phyloP scores from a whole-genome alignment of 1,139 yeast genomes.

The Debaryomyces udenii region DNA sequence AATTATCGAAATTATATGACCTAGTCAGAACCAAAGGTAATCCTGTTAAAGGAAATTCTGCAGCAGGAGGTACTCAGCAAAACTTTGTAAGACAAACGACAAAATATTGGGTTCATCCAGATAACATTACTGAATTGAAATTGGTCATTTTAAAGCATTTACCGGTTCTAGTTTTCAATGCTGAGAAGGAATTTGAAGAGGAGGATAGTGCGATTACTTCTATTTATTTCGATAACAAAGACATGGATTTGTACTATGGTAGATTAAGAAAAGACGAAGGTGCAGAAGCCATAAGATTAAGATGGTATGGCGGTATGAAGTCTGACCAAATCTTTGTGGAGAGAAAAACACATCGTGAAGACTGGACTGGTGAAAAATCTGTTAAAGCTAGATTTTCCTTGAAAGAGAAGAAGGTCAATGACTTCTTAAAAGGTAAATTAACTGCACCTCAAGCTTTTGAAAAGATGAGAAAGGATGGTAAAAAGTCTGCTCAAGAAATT shows the following conservation, averaged over 20 bases:
- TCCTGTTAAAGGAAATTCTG: conserved; percentile 89
- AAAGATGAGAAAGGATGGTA: conserved; percentile 89
- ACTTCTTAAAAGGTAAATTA: conserved; percentile 77
- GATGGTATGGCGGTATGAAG: conserved; percentile 99
- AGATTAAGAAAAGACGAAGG: conserved; percentile 96
- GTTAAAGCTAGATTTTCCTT: conserved; percentile 94
- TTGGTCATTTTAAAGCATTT: conserved; percentile 88
- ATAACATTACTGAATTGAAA: conserved; percentile 96
- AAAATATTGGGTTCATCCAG: conserved; percentile 99
- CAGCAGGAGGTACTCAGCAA: conserved; percentile 98
- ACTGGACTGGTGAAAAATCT: conserved; percentile 99
- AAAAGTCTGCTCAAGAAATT: conserved; percentile 82
- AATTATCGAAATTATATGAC: conserved; percentile 86
- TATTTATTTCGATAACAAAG: conserved; percentile 87
- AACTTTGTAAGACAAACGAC: conserved; percentile 98
- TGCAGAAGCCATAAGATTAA: conserved; percentile 95
- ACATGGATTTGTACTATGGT: conserved; percentile 90
- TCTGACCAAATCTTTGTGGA: conserved; percentile 92
- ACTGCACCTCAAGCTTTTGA: conserved; percentile 91
- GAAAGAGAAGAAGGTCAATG: conserved; percentile 88
- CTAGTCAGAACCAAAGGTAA: conserved; percentile 93
- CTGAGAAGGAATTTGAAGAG: conserved; percentile 90
- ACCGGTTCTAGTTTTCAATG: conserved; percentile 94
- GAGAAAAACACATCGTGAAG: conserved; percentile 97
- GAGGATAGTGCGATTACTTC: conserved; percentile 97